Conservation (phyloP, 208 protist genomes). For the Crithidia acanthocephali region DNA sequence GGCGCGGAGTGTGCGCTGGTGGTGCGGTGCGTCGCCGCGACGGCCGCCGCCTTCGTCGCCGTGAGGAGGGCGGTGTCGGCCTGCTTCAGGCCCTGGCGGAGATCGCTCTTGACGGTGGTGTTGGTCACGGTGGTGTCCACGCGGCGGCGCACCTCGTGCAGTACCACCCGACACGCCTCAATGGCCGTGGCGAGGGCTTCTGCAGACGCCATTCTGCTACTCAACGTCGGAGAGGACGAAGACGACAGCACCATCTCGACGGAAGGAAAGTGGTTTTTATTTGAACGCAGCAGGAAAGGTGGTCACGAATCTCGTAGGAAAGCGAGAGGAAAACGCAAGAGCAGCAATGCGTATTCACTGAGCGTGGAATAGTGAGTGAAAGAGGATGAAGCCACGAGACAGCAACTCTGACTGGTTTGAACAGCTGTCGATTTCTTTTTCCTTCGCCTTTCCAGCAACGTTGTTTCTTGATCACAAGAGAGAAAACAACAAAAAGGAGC, state of each 20-base stretch:
- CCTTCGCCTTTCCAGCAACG: too few relatives aligned
- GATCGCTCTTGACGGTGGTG: constrained; percentile 33
- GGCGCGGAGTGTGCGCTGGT: not conserved
- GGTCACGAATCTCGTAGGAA: too few relatives aligned
- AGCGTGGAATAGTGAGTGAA: too few relatives aligned
- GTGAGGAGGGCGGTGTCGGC: constrained; percentile 31
- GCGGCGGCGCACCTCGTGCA: constrained; percentile 36
- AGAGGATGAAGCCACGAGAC: too few relatives aligned
- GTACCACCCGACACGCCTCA: constrained; percentile 24
- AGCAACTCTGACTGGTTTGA: too few relatives aligned
- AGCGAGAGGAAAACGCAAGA: too few relatives aligned
- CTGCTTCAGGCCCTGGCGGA: constrained; percentile 31
- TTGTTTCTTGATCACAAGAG: too few relatives aligned
- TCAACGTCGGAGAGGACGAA: constrained; percentile 11
- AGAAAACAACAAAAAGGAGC: too few relatives aligned
- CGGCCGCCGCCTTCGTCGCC: not conserved
- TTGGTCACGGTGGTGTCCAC: constrained; percentile 28
- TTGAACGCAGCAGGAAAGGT: not conserved
- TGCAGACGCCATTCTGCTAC: constrained; percentile 1
- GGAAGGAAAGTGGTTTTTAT: not conserved
- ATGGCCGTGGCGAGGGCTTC: constrained; percentile 19
- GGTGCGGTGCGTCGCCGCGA: constrained; percentile 2
- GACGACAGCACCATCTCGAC: constrained; percentile 7
- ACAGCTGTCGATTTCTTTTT: too few relatives aligned
- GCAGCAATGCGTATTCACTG: too few relatives aligned